phyloP scores from a whole-genome alignment of 768 basidiomycete species.

The Naganishia vaughanmartiniae region DNA sequence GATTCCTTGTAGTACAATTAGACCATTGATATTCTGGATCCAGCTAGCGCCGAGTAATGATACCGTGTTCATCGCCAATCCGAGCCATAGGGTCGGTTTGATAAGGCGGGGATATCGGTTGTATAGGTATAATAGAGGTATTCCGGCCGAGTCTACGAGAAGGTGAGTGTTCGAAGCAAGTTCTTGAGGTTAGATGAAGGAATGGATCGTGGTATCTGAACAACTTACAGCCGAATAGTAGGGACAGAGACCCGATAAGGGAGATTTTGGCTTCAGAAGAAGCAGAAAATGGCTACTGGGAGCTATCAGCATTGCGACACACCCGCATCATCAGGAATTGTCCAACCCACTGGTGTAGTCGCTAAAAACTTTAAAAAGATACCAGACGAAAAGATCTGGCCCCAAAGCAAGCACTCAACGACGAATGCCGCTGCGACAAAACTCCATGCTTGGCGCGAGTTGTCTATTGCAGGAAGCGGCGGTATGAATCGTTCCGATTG shows the following conservation, averaged over 20 bases:
- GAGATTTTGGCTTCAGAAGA: slow-evolving; percentile 34
- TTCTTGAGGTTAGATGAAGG: background rate
- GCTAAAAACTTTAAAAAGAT: slow-evolving; percentile 36
- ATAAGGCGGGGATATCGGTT: slow-evolving; percentile 34
- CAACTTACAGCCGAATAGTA: slow-evolving; percentile 32
- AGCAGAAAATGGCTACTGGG: slow-evolving; percentile 25
- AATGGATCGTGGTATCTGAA: background rate
- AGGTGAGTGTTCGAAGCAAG: background rate
- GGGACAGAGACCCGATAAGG: slow-evolving; percentile 32
- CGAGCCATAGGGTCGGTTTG: slow-evolving; percentile 35
- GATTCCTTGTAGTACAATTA: slow-evolving; percentile 35
- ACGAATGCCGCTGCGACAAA: slow-evolving; percentile 35
- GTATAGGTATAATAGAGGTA: slow-evolving; percentile 37
- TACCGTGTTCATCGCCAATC: slow-evolving; percentile 27
- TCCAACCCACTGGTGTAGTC: slow-evolving; percentile 21
- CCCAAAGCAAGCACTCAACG: slow-evolving; percentile 36
- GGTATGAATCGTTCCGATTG: slow-evolving; percentile 28
- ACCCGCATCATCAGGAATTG: no score
- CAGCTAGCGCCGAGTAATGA: slow-evolving; percentile 34
- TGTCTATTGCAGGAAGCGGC: slow-evolving; percentile 32
- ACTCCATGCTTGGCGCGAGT: slow-evolving; percentile 31
- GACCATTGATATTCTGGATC: slow-evolving; percentile 17
- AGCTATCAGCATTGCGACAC: background rate
- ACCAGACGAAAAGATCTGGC: slow-evolving; percentile 33
- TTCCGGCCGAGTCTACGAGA: slow-evolving; percentile 25